Evolutionary conservation across 495 filamentous ascomycete species (phyloP).

Genomic region (Neurospora sp.): DNA sequence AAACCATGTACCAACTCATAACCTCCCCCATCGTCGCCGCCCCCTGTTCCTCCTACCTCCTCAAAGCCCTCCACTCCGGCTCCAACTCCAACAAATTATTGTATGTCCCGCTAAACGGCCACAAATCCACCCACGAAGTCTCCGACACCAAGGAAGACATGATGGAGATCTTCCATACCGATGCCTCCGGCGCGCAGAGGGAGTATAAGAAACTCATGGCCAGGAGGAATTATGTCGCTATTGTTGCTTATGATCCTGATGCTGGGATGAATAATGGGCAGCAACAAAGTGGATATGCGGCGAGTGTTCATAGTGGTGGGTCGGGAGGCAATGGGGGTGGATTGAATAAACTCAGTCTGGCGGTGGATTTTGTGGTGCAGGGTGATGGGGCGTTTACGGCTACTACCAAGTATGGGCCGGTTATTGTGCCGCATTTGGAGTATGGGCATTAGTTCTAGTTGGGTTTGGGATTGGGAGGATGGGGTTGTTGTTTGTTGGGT

Average conservation of each 20-base stretch:
- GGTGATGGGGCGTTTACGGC: conserved; percentile 66
- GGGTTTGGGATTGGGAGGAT: no score
- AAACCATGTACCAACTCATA: conserved; percentile 99
- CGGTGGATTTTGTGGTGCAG: conserved; percentile 96
- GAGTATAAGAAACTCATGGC: conserved; percentile 89
- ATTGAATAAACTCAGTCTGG: conserved; percentile 69
- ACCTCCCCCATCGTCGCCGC: conserved; percentile 83
- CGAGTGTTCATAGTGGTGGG: conserved; percentile 15
- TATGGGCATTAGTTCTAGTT: conserved; percentile 47
- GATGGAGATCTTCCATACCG: conserved; percentile 96
- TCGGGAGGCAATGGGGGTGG: conserved; percentile 12
- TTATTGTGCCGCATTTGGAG: conserved; percentile 88
- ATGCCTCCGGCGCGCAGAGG: conserved; percentile 67
- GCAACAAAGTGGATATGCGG: conserved; percentile 17
- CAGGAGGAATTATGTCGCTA: conserved; percentile 85
- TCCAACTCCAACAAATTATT: conserved; percentile 88
- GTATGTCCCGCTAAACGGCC: conserved; percentile 85
- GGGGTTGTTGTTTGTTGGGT: no score
- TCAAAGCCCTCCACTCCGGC: conserved; percentile 86
- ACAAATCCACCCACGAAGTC: conserved; percentile 56
- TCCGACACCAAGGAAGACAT: conserved; percentile 97
- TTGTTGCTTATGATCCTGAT: conserved; percentile 88
- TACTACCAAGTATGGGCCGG: conserved; percentile 94
- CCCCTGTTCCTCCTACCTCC: conserved; percentile 70
- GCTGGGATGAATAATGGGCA: conserved; percentile 36